A percentile compares a stretch with the other conserved stretches of the same genome.
phyloP scores from a whole-genome alignment of 192 early-diverging fungal species.

The Mortierella hygrophila region DNA sequence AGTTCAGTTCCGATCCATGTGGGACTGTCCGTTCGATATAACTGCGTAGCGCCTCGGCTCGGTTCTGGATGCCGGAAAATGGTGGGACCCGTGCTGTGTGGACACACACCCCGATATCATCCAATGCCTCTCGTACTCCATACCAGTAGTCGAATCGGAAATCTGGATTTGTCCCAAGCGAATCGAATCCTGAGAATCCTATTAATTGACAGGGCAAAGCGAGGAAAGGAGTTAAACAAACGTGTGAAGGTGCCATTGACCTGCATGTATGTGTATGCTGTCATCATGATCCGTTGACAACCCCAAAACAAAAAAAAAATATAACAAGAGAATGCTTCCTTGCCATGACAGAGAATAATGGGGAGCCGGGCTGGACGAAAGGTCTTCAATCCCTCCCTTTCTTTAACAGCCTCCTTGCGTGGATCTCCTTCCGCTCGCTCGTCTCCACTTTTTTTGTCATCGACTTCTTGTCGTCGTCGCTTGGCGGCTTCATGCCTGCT shows the following conservation, averaged over 20 bases:
- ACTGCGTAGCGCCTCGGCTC: slow-evolving; percentile 80
- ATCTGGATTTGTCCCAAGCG: slow-evolving; percentile 56
- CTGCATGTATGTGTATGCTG: slow-evolving; percentile 10
- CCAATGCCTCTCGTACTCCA: slow-evolving; percentile 82
- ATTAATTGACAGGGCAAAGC: neutral
- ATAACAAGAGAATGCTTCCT: neutral
- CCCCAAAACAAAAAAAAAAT: neutral
- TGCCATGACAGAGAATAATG: slow-evolving; percentile 90
- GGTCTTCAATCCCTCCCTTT: slow-evolving; percentile 16
- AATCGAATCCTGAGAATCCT: slow-evolving; percentile 76
- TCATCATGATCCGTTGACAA: slow-evolving; percentile 61
- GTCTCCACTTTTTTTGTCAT: neutral
- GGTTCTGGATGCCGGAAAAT: slow-evolving; percentile 67
- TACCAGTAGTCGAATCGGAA: slow-evolving; percentile 90
- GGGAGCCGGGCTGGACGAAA: slow-evolving; percentile 83
- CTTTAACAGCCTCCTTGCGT: slow-evolving; percentile 28
- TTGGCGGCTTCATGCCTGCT: slow-evolving; percentile 15
- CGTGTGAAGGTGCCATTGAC: neutral
- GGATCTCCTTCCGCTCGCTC: slow-evolving; percentile 5
- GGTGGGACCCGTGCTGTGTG: slow-evolving; percentile 79
- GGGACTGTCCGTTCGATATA: slow-evolving; percentile 68
- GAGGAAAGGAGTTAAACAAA: neutral
- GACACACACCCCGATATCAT: slow-evolving; percentile 85
- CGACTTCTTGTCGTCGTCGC: neutral
- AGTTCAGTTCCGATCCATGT: slow-evolving; percentile 76